Base-by-base conservation (phyloP, 2,329 filamentous ascomycete genomes). In the Clarireedia homoeocarpa region DNA sequence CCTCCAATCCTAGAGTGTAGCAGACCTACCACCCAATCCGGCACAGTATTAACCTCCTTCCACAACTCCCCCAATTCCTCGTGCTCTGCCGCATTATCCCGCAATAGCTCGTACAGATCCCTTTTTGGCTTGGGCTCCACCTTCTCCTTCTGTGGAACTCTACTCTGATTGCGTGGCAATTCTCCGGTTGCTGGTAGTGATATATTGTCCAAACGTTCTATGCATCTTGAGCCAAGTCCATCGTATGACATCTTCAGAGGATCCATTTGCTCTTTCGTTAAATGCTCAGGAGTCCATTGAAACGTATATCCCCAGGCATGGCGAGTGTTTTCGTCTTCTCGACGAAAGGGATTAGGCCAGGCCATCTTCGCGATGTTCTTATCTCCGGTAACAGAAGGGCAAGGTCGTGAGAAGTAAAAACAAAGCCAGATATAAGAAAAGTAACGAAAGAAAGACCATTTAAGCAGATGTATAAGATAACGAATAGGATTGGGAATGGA, bases 181-280 rank as follows among this genome's bases (percentile, higher is more conserved):
- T 63, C 61, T 9, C 48, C 48, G 40, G 48, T 57, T 26, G 40
- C 63, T 14, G 75, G 75, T 62, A 78, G 77, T 54, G 79, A 81
- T 53, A 90, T 77, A 17, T 77, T 72, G 64, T 89, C 83, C 17
- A 91, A 69, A 6, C 77, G 74, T 57, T 84, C 76, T 15, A 89
- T 72, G 57, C 83, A 85, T 57, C 87, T 77, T 61, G 88, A 82
- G 34, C 78, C 86, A 1, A 90, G 72, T 6, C 74, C 75, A 69
- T 92, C 89, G 66, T 88, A 91, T 1, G 80, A 79, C 57, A 81
- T 78, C 50, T 83, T 84, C 61, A 87, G 67, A 3, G 79, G 80
- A 53, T 78, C 70, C 40, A 85, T 72, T 64, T 89, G 73, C 54
- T 84, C 77, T 6, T 74, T 70, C 1, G 79, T 81, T 17, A 81